Evolutionary conservation across 2,329 filamentous ascomycete species (phyloP).

Genomic region (Diaporthe sp.): DNA sequence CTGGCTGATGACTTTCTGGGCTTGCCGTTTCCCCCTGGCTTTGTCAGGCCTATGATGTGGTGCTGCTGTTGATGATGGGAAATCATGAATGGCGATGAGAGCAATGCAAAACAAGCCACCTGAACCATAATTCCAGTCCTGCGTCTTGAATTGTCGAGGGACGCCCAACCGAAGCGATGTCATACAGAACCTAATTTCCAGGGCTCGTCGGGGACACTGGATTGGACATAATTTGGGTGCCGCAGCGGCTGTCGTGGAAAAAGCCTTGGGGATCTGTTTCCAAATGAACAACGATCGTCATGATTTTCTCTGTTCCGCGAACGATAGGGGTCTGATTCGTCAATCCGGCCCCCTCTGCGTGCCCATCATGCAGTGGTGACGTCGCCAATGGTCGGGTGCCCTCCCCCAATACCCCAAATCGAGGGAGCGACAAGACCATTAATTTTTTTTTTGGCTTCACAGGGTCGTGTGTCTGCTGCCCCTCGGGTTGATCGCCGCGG

Average conservation of each 20-base stretch:
- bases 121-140: conserved; percentile 18
- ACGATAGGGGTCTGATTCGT: conserved; percentile 25
- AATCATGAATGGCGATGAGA: conserved; percentile 9
- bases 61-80: neutral
- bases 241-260: neutral
- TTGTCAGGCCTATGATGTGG: conserved; percentile 6
- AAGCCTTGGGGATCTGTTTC: conserved; percentile 26
- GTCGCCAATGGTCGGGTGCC: conserved; percentile 1
- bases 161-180: neutral
- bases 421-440: neutral
- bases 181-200: conserved; percentile 9
- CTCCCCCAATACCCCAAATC: conserved; percentile 18
- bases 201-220: neutral
- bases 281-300: conserved; percentile 30
- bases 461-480: neutral
- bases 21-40: neutral
- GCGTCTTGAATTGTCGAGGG: neutral
- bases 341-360: conserved; percentile 3
- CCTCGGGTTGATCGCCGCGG: conserved; percentile 25
- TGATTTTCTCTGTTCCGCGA: conserved; percentile 11
- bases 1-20: neutral
- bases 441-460: conserved; percentile 18
- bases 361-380: conserved; percentile 29
- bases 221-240: conserved; percentile 15
- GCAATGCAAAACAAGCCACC: conserved; percentile 18